Evolutionary conservation across 2,329 filamentous ascomycete species (phyloP), one percentile per base, ranked within the genome.

Genomic region (Epicoccum sorghinum): DNA sequence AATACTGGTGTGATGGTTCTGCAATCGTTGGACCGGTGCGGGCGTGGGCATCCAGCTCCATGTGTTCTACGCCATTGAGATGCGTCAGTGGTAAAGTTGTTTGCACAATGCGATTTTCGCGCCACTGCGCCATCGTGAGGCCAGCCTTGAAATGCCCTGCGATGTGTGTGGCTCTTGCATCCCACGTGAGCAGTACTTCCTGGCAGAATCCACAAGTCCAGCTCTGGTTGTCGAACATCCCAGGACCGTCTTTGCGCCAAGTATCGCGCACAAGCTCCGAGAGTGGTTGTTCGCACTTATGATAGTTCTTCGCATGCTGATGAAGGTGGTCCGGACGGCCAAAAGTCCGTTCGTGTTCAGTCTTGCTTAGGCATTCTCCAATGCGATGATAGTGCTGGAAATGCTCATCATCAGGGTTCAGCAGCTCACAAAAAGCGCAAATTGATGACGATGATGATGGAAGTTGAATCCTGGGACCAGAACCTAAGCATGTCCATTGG

Each of bases 221-320:
- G 7, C 53, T 59, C 22, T 66, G 60, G 10, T 49, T 27, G 2
- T 52, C 58, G 7, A 54, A 35, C 22, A 58, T 52, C 0, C 56
- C 59, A 12, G 55, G 50, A 3, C 55, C 57, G 1, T 63, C 61
- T 36, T 36, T 65, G 46, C 70, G 69, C 70, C 70, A 74, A 7
- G 60, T 47, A n/a, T 65, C 59, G 40, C 69, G 61, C 2, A 65
- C 63, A 3, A 61, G 29, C n/a, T 70, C 68, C 3, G 51, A 51
- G 0, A 74, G 37, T 10, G 52, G 41, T 10, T 50, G 42, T 1
- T 59, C 59, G 0, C 62, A 55, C 29, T 58, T 60, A 44, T 73
- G 71, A 44, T 71, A 73, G 39, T 72, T 73, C 33, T 62, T 70
- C 12, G 70, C 62, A 29, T 73, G 70, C 42, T 73, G 70, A 4